Evolutionary conservation across 2,329 filamentous ascomycete species (phyloP), one percentile per base, ranked within the genome.

Genomic region (Arthrobotrys sinensis): DNA sequence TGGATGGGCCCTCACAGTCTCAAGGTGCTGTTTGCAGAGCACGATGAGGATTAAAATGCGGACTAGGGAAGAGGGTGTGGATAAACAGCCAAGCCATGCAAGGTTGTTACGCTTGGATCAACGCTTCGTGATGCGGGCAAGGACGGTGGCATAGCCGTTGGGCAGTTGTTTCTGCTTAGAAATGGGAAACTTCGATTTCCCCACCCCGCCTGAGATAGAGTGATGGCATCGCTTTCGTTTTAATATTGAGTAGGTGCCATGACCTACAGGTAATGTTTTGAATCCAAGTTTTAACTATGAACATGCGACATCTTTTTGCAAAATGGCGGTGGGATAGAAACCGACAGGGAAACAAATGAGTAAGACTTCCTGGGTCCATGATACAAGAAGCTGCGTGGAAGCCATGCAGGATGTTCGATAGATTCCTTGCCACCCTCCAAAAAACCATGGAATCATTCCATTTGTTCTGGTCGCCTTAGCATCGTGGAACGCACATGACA

Each of bases 1-100:
- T 57, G 53, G 40, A 32, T 4, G 52, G 52, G 52, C 40, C 48
- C 32, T 55, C 7, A 14, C 36, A 48, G 28, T 28, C 63, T 16
- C 68, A 76, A 68, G 60, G 53, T 60, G 45, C 62, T 69, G 73
- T 46, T 71, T 71, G 60, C 73, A 77, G 73, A 36, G 63, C 4
- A 19, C 19, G 60, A 62, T 52, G 60, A 45, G 66, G 40, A 46
- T 71, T 67, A 50, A 45, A 77, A 71, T 53, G 57, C 52, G 52
- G 52, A 66, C 36, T 77, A 63, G 60, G 73, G 73, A 76, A 75
- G 63, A 69, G 73, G 73, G 66, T 70, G 73, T 77, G 66, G 62
- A 62, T 77, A 71, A 77, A 67, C 57, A 63, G 73, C 73, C 66
- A 71, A 77, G 73, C 66, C 72, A 77, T 70, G 66, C 73, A 77